Conservation (phyloP, 1,284 basidiomycete species). For the Leccinum ponderosum region DNA sequence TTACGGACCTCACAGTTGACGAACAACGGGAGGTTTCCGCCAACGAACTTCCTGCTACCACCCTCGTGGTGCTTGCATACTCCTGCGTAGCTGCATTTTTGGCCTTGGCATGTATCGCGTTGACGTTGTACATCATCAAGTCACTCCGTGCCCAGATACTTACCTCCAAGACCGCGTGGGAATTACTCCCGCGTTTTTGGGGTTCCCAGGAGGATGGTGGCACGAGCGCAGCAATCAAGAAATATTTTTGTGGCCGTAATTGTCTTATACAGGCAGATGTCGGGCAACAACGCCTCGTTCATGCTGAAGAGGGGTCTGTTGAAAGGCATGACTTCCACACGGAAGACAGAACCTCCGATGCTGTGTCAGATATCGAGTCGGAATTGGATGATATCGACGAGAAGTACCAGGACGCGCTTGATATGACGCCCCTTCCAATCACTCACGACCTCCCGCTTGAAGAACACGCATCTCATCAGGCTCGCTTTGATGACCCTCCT, state of each 20-base stretch:
- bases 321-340: constrained; percentile 2
- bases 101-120: constrained; percentile 37
- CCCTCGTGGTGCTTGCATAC: constrained; percentile 36
- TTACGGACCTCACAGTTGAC: not conserved
- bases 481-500: constrained; percentile 15
- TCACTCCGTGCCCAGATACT: constrained; percentile 34
- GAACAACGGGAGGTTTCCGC: not conserved
- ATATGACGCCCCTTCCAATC: constrained; percentile 25
- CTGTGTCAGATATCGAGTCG: constrained; percentile 20
- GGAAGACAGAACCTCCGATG: constrained; percentile 11
- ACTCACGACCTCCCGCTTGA: constrained; percentile 20
- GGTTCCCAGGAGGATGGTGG: constrained; percentile 12
- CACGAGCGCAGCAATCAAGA: not conserved
- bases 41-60: constrained; percentile 1
- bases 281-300: constrained; percentile 1
- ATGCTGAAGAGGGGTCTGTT: constrained; percentile 5
- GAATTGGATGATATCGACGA: constrained; percentile 33
- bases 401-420: constrained; percentile 40
- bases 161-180: constrained; percentile 34
- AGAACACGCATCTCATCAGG: constrained; percentile 5
- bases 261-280: constrained; percentile 1
- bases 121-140: constrained; percentile 37
- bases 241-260: not conserved
- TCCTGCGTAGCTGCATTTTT: constrained; percentile 41
- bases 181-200: constrained; percentile 37